A percentile compares a stretch with the other conserved stretches of the same genome.
These are phyloP conservation scores for Atalantia buxifolia DNA, from an alignment of 345 rosid species.

Conservation along the genomic window DNA sequence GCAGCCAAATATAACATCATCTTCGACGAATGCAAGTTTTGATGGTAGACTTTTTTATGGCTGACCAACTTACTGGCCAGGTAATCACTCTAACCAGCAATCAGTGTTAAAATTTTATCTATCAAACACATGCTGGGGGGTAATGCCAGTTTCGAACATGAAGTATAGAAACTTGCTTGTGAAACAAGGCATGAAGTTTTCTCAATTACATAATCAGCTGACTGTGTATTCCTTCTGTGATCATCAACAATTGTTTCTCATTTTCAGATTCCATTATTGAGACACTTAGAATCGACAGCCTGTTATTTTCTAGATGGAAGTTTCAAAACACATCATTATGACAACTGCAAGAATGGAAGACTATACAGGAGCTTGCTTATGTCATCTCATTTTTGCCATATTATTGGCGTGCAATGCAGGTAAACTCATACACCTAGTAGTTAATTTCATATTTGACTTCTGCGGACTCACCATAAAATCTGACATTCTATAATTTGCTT, in stretches of 20 bases:
- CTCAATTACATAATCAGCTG: neutral
- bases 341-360: conserved; percentile 64
- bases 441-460: neutral
- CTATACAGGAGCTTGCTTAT: conserved; percentile 66
- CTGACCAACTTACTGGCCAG: conserved; percentile 96
- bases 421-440: conserved; percentile 12
- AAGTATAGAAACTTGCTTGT: neutral
- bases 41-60: conserved; percentile 98
- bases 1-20: neutral
- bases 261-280: conserved; percentile 69
- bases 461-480: neutral
- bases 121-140: neutral
- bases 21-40: conserved; percentile 46
- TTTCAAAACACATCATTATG: conserved; percentile 59
- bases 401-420: conserved; percentile 98
- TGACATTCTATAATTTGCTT: neutral
- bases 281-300: conserved; percentile 76
- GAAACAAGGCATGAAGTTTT: neutral
- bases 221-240: neutral
- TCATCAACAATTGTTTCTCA: neutral
- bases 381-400: conserved; percentile 82
- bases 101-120: neutral
- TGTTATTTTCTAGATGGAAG: conserved; percentile 79
- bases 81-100: conserved; percentile 26
- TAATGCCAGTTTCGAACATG: neutral